Percentiles rank a stretch among this genome's conserved stretches.
These are phyloP conservation scores for Dictyostelium intermedium DNA, from an alignment of 78 protist species.

Conservation along the genomic window DNA sequence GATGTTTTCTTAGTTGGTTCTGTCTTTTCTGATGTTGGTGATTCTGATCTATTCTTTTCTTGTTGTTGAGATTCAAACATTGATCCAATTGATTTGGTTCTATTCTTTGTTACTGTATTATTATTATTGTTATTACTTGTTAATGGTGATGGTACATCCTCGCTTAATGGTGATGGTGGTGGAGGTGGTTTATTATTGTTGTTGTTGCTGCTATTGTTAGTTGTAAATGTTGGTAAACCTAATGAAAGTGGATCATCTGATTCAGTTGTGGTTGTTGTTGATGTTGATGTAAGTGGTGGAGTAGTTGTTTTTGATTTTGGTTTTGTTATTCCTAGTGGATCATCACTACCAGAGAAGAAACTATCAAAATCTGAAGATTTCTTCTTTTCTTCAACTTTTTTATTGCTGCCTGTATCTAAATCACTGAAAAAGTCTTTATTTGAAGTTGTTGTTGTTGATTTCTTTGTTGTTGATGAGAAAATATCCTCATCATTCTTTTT, in stretches of 20 bases:
- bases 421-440: neutral
- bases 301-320: neutral
- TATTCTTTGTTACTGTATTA: neutral
- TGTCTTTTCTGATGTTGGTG: neutral
- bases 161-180: neutral
- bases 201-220: neutral
- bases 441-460: neutral
- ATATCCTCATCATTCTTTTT: conserved; percentile 5
- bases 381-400: neutral
- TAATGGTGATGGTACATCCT: neutral
- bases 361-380: conserved; percentile 29
- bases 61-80: conserved; percentile 39
- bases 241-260: neutral
- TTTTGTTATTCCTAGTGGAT: neutral
- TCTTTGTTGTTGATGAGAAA: neutral
- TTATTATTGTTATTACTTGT: neutral
- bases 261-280: neutral
- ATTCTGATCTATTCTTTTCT: neutral
- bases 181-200: conserved; percentile 2
- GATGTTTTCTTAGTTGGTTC: conserved; percentile 21
- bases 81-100: conserved; percentile 46
- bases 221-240: conserved; percentile 20
- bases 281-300: neutral
- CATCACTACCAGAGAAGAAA: neutral
- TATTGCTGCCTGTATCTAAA: neutral